A percentile compares a stretch with the other conserved stretches of the same genome.
Conservation (phyloP, 345 rosid species). For the Microthlaspi erraticum region DNA sequence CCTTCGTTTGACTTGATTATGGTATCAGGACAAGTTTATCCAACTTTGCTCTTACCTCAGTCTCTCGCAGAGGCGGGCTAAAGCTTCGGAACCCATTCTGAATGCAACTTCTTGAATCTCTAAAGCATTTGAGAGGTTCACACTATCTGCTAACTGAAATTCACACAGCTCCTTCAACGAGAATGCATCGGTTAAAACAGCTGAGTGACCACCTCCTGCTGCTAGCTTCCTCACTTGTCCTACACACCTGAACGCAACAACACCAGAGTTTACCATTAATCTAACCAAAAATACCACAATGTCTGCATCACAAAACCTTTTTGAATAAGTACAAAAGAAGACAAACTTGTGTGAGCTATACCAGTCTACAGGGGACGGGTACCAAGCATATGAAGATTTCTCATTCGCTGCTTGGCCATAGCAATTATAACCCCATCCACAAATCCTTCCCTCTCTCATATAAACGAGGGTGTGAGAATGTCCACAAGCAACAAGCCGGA, state of each 20-base stretch:
- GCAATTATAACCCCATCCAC: constrained; percentile 97
- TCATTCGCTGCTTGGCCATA: constrained; percentile 97
- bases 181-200: constrained; percentile 92
- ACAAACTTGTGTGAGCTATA: constrained; percentile 43
- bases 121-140: constrained; percentile 73
- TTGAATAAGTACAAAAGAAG: constrained; percentile 13
- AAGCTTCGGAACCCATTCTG: constrained; percentile 82
- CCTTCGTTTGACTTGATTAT: constrained; percentile 25
- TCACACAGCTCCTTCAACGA: constrained; percentile 93
- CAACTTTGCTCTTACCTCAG: constrained; percentile 57
- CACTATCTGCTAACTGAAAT: constrained; percentile 81
- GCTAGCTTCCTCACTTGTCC: constrained; percentile 93
- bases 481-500: constrained; percentile 91
- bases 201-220: constrained; percentile 99
- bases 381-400: constrained; percentile 90
- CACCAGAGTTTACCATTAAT: constrained; percentile 22
- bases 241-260: constrained; percentile 68
- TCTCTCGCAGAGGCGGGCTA: constrained; percentile 94
- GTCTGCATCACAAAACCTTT: constrained; percentile 3
- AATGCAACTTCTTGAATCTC: constrained; percentile 81
- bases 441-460: constrained; percentile 77
- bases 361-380: constrained; percentile 98
- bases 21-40: background rate
- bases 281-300: background rate
- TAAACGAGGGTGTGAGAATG: constrained; percentile 85